A percentile compares a stretch with the other conserved stretches of the same genome.
Evolutionary conservation across 2,329 filamentous ascomycete genomes (phyloP).

Genomic region (Scorias spongiosa): DNA sequence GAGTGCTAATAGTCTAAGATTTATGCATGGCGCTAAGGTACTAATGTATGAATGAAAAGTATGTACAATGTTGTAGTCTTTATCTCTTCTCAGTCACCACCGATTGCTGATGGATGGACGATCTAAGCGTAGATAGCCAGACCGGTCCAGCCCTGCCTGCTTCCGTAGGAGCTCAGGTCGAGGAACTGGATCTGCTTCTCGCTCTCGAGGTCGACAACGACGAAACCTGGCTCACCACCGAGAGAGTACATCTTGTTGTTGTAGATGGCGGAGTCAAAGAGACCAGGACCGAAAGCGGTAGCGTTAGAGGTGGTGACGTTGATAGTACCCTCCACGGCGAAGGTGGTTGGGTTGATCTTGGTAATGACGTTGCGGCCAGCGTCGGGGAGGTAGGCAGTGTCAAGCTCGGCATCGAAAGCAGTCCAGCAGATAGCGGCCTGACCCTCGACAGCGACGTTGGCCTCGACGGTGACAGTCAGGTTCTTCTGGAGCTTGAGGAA

Average conservation of each 20-base stretch:
- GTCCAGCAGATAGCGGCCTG: slow-evolving; percentile 8
- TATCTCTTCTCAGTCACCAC: no score
- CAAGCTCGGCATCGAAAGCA: slow-evolving; percentile 1
- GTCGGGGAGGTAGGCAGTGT: slow-evolving; percentile 6
- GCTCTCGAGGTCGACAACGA: slow-evolving; percentile 5
- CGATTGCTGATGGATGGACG: no score
- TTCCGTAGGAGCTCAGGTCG: slow-evolving; percentile 6
- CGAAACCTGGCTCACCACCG: slow-evolving; percentile 3
- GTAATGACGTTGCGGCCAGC: slow-evolving; percentile 3
- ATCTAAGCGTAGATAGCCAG: slow-evolving; percentile 1
- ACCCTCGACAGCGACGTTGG: slow-evolving; percentile 2
- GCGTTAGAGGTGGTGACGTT: background rate
- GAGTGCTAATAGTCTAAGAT: no score
- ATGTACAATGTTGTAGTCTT: no score
- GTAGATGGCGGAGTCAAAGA: slow-evolving; percentile 6
- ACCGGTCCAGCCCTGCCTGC: slow-evolving; percentile 4
- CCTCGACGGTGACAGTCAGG: slow-evolving; percentile 2
- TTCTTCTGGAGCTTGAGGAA: slow-evolving; percentile 4
- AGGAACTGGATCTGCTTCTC: slow-evolving; percentile 6
- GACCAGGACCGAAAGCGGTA: slow-evolving; percentile 1
- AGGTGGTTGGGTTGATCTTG: slow-evolving; percentile 3
- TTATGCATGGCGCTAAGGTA: no score
- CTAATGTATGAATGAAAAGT: no score
- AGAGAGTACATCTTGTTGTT: slow-evolving; percentile 6
- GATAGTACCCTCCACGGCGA: slow-evolving; percentile 3